These are phyloP conservation scores for Thelonectria rubi DNA, from an alignment of 2,329 filamentous ascomycete species.

Conservation along the genomic window DNA sequence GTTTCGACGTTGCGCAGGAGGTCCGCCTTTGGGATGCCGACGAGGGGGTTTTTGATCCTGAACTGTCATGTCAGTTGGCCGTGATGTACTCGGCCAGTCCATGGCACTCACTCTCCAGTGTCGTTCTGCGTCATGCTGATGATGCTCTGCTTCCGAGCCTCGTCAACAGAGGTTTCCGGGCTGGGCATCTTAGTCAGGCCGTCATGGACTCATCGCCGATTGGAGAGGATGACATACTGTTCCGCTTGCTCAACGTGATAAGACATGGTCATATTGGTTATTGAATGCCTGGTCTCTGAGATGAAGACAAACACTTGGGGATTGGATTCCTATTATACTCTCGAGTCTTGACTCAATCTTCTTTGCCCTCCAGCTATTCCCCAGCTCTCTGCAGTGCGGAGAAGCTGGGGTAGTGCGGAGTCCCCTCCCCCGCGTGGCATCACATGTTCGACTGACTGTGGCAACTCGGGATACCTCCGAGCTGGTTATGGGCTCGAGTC, in stretches of 20 bases:
- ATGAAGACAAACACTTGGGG: neutral
- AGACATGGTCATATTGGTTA: neutral
- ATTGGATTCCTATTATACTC: neutral
- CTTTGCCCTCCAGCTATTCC: neutral
- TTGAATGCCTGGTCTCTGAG: neutral
- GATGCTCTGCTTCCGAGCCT: neutral
- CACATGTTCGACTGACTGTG: too few species aligned
- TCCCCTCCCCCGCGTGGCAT: too few species aligned
- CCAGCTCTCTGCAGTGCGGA: neutral
- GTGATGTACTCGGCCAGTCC: too few species aligned
- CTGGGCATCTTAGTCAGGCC: neutral
- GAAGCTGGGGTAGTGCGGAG: neutral
- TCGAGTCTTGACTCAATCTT: neutral
- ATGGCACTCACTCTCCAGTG: neutral
- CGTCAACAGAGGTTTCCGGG: neutral
- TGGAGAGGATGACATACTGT: neutral
- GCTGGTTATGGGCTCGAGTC: neutral
- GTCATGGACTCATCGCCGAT: neutral
- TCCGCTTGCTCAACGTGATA: neutral
- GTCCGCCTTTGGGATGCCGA: neutral
- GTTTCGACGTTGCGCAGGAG: neutral
- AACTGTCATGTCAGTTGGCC: too few species aligned
- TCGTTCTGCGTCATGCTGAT: neutral
- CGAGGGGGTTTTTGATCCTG: neutral
- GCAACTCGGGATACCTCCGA: neutral